Base-by-base conservation (phyloP, 1,139 yeast genomes). In the Debaryomyces sp. region DNA sequence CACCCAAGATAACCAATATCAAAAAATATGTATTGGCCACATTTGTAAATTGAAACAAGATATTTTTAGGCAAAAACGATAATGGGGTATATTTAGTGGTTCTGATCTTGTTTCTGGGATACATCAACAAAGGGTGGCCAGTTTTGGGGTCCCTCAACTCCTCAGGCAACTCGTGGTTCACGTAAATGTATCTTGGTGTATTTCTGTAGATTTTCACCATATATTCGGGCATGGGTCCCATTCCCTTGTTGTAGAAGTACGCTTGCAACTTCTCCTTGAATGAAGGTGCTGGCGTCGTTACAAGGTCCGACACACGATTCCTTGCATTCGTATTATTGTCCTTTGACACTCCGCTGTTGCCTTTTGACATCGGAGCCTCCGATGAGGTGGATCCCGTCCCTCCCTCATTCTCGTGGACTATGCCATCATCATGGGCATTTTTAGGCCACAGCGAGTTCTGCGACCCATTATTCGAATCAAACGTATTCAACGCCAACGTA, bases 61-160 rank as follows among this genome's bases (percentile, higher is more conserved):
- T 67, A 66, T 94, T 92, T 68, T 90, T 91, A 12, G 98, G 98
- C 41, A 94, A 62, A 60, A 94, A 94, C 5, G 95, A 75, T 44
- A 94, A 63, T 5, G 97, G 97, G 8, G 98, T 92, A 67, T 94
- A 94, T 68, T 91, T 92, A 4, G 99, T 91, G 1, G 99, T 92
- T 72, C 97, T 85, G 59, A 94, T 90, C 68, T 94, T 94, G 72
- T 94, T 94, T 64, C 96, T 80, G 2, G 96, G 85, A 64, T 86
- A 94, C 12, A 62, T 55, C 9, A 69, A 61, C 5, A 72, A 58
- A 0, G 96, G 95, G 48, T 75, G 67, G 13, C 90, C 90, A 5
- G 83, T 77, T 42, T 78, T 45, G 3, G 57, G 52, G 38, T 65
- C 64, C 41, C 44, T 54, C 68, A 73, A 60, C 30, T 60, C 54